A percentile compares a stretch with the other conserved stretches of the same genome.
Conservation (phyloP, 805 yeast genomes). For the Danielozyma ontarioensis region DNA sequence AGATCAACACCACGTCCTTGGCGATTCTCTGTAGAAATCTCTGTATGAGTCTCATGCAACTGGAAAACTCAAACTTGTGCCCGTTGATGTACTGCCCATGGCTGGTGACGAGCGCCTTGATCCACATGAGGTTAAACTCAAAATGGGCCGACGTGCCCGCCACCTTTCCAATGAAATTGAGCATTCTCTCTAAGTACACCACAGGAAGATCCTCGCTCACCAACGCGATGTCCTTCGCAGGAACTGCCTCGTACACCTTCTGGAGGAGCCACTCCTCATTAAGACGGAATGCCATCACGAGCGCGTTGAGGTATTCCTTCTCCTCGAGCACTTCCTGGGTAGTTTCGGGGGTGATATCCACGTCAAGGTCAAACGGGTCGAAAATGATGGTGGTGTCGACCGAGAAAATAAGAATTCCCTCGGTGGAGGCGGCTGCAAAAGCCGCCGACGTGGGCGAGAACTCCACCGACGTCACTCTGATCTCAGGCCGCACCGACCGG, state of each 20-base stretch:
- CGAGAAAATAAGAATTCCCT: slow-evolving; percentile 80
- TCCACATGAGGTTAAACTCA: slow-evolving; percentile 82
- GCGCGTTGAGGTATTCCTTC: slow-evolving; percentile 64
- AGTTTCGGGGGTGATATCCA: slow-evolving; percentile 83
- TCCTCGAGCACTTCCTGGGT: slow-evolving; percentile 56
- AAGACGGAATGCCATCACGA: slow-evolving; percentile 90
- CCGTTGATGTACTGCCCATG: slow-evolving; percentile 74
- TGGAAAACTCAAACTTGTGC: slow-evolving; percentile 58
- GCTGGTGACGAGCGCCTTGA: slow-evolving; percentile 55
- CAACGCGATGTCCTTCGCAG: slow-evolving; percentile 62
- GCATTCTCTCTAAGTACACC: slow-evolving; percentile 64
- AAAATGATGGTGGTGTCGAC: slow-evolving; percentile 70
- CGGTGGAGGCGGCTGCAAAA: slow-evolving; percentile 94
- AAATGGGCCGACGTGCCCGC: slow-evolving; percentile 64
- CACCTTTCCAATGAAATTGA: slow-evolving; percentile 65
- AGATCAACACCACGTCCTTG: slow-evolving; percentile 59
- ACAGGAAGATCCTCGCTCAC: slow-evolving; percentile 68
- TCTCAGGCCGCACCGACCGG: slow-evolving; percentile 71
- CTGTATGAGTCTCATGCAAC: slow-evolving; percentile 64
- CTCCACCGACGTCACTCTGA: slow-evolving; percentile 70
- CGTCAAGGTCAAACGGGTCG: slow-evolving; percentile 93
- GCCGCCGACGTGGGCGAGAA: slow-evolving; percentile 89
- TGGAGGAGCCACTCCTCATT: slow-evolving; percentile 75
- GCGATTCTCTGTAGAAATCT: slow-evolving; percentile 70
- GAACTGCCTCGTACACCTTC: slow-evolving; percentile 67